Evolutionary conservation across 2,329 filamentous ascomycete genomes (phyloP), one percentile per base, ranked within the genome.

Genomic region (Alternaria rosae): DNA sequence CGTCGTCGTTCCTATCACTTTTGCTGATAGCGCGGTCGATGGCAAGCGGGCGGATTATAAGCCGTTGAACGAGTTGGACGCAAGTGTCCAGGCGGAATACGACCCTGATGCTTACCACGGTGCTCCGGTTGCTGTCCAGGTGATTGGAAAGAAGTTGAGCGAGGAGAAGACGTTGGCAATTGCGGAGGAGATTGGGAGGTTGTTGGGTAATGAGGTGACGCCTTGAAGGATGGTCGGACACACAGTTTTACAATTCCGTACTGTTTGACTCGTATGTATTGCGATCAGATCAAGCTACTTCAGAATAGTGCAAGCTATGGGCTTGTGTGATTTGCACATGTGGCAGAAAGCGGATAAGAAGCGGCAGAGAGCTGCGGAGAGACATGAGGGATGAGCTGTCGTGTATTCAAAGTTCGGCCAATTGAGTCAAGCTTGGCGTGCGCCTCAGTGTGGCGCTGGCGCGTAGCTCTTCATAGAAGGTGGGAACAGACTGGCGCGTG

Each of bases 1-100:
- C n/a, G 69, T 66, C n/a, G 66, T 69, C 4, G 54, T 72, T 5
- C 70, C 70, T 5, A 68, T 71, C 26, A 70, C 68, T 1, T 63
- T 61, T 17, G 69, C 66, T 0, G 69, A 72, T 51, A 62, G 65
- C 53, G 35, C 28, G 5, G 45, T 66, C 9, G 70, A 72, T 50
- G 43, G 44, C 21, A 51, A 61, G 44, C 54, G 65, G 17, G 21
- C 28, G 7, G n/a, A 17, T 2, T 71, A 62, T 35, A 56, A 61
- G 44, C 71, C 70, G 0, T 47, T 70, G 52, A 68, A 53, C 21
- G 64, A 70, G 0, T 51, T 64, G 50, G 71, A 74, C 35, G 48
- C n/a, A 6, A 48, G 26, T 6, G 58, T 57, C 1, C 54, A 62
- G 54, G 50, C 25, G 3, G 54, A 62, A 13, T 64, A 65, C 21